Conservation (phyloP, 1,284 basidiomycete genomes). For the Grifola frondosa region DNA sequence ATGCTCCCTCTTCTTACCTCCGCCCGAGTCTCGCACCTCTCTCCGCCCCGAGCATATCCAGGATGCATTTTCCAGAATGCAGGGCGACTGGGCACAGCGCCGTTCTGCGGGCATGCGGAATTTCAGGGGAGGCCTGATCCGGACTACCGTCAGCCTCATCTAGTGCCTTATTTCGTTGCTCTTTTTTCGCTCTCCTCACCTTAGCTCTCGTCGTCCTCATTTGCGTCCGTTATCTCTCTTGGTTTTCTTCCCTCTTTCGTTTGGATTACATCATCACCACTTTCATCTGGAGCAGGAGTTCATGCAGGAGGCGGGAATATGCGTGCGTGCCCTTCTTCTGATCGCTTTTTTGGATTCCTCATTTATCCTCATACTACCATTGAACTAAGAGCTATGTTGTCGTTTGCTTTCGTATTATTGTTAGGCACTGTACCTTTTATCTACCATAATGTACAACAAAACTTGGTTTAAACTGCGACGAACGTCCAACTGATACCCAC, state of each 20-base stretch:
- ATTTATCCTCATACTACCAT: too few relatives aligned
- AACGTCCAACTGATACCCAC: too few relatives aligned
- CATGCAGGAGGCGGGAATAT: too few relatives aligned
- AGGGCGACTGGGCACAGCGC: conserved; percentile 76
- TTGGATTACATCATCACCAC: too few relatives aligned
- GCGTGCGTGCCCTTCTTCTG: too few relatives aligned
- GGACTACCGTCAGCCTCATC: conserved; percentile 80
- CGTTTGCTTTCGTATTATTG: conserved; percentile 1
- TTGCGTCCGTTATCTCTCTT: too few relatives aligned
- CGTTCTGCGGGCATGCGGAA: conserved; percentile 84
- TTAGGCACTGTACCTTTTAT: conserved; percentile 3
- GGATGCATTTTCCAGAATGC: conserved; percentile 87
- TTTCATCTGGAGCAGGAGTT: too few relatives aligned
- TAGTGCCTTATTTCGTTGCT: conserved; percentile 31
- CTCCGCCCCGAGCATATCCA: conserved; percentile 83
- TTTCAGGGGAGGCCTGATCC: conserved; percentile 80
- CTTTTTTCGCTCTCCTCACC: background rate
- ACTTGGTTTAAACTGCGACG: conserved; percentile 3
- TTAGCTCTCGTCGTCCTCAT: too few relatives aligned
- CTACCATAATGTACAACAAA: conserved; percentile 8
- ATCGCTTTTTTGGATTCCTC: too few relatives aligned
- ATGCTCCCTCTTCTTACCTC: conserved; percentile 75
- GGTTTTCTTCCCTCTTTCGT: too few relatives aligned
- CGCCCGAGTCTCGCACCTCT: conserved; percentile 76
- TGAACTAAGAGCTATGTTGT: too few relatives aligned